Base-by-base conservation (phyloP, 2,329 filamentous ascomycete genomes). In the Beauveria rudraprayagi region DNA sequence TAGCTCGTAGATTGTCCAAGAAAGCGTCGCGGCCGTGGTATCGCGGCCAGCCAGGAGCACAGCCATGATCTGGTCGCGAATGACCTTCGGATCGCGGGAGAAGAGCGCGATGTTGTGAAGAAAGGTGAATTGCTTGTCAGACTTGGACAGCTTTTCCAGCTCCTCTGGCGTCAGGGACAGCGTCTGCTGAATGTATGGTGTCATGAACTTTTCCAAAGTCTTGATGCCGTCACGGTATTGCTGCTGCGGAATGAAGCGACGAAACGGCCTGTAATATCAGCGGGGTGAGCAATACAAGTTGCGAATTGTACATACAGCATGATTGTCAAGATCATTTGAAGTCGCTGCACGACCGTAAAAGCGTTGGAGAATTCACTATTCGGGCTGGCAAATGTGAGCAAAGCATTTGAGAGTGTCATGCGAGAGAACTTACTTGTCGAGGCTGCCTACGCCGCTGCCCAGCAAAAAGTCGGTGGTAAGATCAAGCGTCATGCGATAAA, bases 1-100 rank as follows among this genome's bases (percentile, higher is more conserved):
- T 2, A 97, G 80, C 73, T 96, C 91, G 73, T 94, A 95, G 62
- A 96, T 80, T 41, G 84, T 80, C 88, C 91, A 96, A 0, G 86
- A 89, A 0, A 97, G 80, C 0, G 90, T 91, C 17, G 81, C 84
- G 34, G 92, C 92, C 0, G 92, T 97, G 16, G 92, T 96, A 73
- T 97, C 92, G 44, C 90, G 83, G 14, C 91, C 92, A 1, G 92
- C 92, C 17, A 97, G 83, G 3, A 93, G 80, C 11, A 92, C 81
- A 9, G 86, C 85, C 53, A 91, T 83, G 47, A 92, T 79, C 70
- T 92, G 89, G 71, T 92, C 89, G n/a, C 90, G 86, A 34, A 93
- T 81, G 11, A 88, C 79, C 41, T 79, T 79, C 0, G 76, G 75
- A 60, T 83, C 77, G 14, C 86, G 82, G 0, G 89, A 92, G 71